Evolutionary conservation across 257 asterid species (phyloP).

Genomic region (Cinchona pubescens): DNA sequence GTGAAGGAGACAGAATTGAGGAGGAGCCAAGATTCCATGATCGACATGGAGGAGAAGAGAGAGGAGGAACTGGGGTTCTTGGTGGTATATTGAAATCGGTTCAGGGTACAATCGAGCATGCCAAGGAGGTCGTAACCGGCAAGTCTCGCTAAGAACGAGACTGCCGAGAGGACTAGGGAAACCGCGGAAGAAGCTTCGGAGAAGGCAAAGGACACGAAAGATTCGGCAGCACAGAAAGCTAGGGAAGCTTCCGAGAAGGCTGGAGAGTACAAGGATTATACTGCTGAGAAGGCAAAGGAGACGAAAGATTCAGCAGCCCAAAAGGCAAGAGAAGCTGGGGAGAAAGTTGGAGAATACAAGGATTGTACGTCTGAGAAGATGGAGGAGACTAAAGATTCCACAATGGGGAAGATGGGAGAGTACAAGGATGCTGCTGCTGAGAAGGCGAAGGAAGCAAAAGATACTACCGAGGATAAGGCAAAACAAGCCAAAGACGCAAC

Average conservation of each 20-base stretch:
- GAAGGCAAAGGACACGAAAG: slow-evolving; percentile 38
- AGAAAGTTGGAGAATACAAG: slow-evolving; percentile 3
- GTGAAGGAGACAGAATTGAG: slow-evolving; percentile 13
- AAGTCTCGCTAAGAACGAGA: slow-evolving; percentile 42
- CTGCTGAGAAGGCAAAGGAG: slow-evolving; percentile 20
- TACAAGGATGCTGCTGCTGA: slow-evolving; percentile 21
- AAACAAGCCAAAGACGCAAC: slow-evolving; percentile 9
- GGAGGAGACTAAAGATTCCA: slow-evolving; percentile 14
- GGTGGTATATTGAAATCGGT: slow-evolving; percentile 34
- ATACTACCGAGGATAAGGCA: slow-evolving; percentile 14
- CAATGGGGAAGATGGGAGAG: slow-evolving; percentile 6
- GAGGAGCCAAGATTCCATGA: slow-evolving; percentile 1
- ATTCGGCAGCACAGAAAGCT: slow-evolving; percentile 40
- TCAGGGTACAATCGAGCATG: slow-evolving; percentile 38
- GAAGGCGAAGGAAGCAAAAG: slow-evolving; percentile 23
- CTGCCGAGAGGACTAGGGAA: slow-evolving; percentile 25
- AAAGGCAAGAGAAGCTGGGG: slow-evolving; percentile 4
- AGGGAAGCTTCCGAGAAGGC: slow-evolving; percentile 44
- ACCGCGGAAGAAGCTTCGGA: slow-evolving; percentile 16
- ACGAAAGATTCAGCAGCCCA: slow-evolving; percentile 19
- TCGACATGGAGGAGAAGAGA: slow-evolving; percentile 11
- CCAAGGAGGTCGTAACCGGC: slow-evolving; percentile 34
- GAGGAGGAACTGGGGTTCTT: slow-evolving; percentile 30
- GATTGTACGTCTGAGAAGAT: slow-evolving; percentile 26
- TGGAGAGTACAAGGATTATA: too few species aligned